Base-by-base conservation (phyloP, 805 yeast species). In the Yarrowia sp. region DNA sequence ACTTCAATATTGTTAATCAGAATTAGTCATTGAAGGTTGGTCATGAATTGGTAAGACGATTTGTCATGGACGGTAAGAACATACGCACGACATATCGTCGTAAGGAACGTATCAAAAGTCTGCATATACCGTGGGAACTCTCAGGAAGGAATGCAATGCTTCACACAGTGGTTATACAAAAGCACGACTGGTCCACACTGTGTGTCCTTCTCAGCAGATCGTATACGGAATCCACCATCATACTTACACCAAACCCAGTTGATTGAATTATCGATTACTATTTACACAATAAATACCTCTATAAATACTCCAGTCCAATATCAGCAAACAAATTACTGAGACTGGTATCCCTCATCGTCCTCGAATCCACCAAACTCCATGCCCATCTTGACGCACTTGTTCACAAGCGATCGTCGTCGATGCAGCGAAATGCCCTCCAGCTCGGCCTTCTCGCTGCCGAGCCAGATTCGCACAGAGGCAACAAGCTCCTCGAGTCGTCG, bases 381-480 rank as follows among this genome's bases (percentile, higher is more conserved):
- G 26, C 77, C 75, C 70, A 76, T 70, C 56, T 73, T 67, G 22
- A 78, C 77, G 36, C 76, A 76, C 64, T 75, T 73, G 59, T 75
- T 75, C 9, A 76, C 78, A n/a, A 78, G 64, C 59, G 70, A 70
- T 41, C 79, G 69, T 40, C 80, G 73, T 36, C 72, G 56, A 10
- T 71, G 71, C 35, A 76, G 69, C 11, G 72, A 42, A 36, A 78
- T 49, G 9, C 77, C 77, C 36, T 70, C 73, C 2, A 64, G 66
- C 32, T 74, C 78, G 19, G 77, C 78, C 38, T 72, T 71, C 32
- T 75, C 77, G 35, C 78, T 73, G 41, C 80, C 80, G 43, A 78
- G 72, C 79, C 80, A 78, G 38, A 77, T 70, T 19, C 80, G 74
- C 11, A 74, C 74, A 11, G 69, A 59, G 2, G 72, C 73, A 14